phyloP scores from a whole-genome alignment of 257 asterid species.

The Craterostigma plantagineum region DNA sequence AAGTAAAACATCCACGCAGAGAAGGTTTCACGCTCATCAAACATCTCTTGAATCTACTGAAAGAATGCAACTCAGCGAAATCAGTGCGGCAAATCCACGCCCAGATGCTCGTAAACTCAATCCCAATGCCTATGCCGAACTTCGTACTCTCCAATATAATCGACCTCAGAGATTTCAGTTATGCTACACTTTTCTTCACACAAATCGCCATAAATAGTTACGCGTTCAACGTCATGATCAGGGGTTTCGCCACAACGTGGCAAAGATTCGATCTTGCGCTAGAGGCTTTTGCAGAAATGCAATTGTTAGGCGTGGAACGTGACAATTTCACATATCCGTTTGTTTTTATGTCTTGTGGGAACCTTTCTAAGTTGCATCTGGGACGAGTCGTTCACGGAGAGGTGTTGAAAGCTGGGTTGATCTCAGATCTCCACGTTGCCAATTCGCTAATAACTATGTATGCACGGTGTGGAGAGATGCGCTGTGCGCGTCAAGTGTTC shows the following conservation, averaged over 20 bases:
- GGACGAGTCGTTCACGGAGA: conserved; percentile 45
- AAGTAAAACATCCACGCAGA: too few relatives aligned
- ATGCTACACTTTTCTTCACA: conserved; percentile 35
- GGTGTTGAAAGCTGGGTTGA: conserved; percentile 50
- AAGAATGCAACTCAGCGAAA: conserved; percentile 27
- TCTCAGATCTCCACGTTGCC: conserved; percentile 44
- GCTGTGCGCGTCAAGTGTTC: conserved; percentile 38
- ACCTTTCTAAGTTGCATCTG: conserved; percentile 17
- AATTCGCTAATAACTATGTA: conserved; percentile 77
- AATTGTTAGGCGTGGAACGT: conserved; percentile 29
- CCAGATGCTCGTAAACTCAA: conserved; percentile 38
- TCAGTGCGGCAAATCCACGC: conserved; percentile 54
- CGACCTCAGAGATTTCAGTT: conserved; percentile 33
- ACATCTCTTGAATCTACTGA: conserved; percentile 26
- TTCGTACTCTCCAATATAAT: conserved; percentile 46
- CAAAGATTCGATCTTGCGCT: conserved; percentile 34
- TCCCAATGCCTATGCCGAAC: conserved; percentile 63
- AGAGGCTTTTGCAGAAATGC: conserved; percentile 39
- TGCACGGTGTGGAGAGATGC: conserved; percentile 33
- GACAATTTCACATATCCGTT: conserved; percentile 81
- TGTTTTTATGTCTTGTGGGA: conserved; percentile 61
- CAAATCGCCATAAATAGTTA: conserved; percentile 40
- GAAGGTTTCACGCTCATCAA: conserved; percentile 8
- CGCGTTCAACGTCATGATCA: conserved; percentile 62
- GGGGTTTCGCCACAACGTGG: conserved; percentile 73